phyloP scores from a whole-genome alignment of 2,329 filamentous ascomycete species.

The Pseudogymnoascus sp. region DNA sequence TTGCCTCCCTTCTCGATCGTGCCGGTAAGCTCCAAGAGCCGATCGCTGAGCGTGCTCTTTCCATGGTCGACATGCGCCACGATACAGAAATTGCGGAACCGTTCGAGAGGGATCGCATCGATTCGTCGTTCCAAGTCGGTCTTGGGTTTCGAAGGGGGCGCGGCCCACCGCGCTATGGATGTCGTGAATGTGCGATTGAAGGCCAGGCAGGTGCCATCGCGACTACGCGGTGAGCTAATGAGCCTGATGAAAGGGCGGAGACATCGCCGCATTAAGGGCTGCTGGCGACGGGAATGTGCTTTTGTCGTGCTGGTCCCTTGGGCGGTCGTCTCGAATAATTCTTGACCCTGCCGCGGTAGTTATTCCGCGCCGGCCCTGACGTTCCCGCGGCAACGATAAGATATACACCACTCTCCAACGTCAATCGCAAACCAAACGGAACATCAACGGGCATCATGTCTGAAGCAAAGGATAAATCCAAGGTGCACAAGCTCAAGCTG shows the following conservation, averaged over 20 bases:
- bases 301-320: neutral
- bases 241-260: slow-evolving; percentile 27
- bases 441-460: slow-evolving; percentile 19
- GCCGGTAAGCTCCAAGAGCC: slow-evolving; percentile 85
- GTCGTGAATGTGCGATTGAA: slow-evolving; percentile 21
- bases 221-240: slow-evolving; percentile 25
- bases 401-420: neutral
- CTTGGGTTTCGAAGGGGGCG: slow-evolving; percentile 25
- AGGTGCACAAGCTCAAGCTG: slow-evolving; percentile 88
- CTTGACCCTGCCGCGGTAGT: slow-evolving; percentile 5
- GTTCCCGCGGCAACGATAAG: slow-evolving; percentile 1
- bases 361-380: neutral
- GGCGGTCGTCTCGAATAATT: neutral
- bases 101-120: slow-evolving; percentile 65
- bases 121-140: slow-evolving; percentile 52
- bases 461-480: slow-evolving; percentile 59
- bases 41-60: slow-evolving; percentile 91
- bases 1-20: slow-evolving; percentile 81
- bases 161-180: slow-evolving; percentile 22
- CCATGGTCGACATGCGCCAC: slow-evolving; percentile 98
- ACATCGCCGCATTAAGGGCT: slow-evolving; percentile 30
- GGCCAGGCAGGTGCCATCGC: slow-evolving; percentile 22
- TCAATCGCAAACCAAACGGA: slow-evolving; percentile 1
- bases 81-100: slow-evolving; percentile 94
- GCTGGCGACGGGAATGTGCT: slow-evolving; percentile 1